Evolutionary conservation across 2,329 filamentous ascomycete species (phyloP), one percentile per base, ranked within the genome.

Genomic region (Sporothrix dimorphospora): DNA sequence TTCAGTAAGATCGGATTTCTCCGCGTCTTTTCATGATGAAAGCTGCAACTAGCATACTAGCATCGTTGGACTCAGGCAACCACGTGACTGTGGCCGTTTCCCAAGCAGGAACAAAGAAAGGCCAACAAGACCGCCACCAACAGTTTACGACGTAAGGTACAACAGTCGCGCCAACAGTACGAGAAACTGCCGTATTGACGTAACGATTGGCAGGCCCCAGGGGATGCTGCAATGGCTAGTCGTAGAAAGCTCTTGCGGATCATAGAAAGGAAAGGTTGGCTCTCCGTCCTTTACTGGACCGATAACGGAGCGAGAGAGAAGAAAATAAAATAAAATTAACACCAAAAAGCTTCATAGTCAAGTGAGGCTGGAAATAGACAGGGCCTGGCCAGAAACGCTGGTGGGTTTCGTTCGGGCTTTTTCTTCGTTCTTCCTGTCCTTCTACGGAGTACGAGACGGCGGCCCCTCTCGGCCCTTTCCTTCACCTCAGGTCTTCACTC

Each of bases 291-390:
- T 53, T 24, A 53, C 24, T 34, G 27, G 12, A 57, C 55, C 55
- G 30, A 61, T 61, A 61, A 40, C 55, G 55, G 55, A 61, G 55
- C 8, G 4, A 61, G 14, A 30, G 30, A 14, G 53, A 59, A 59
- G 2, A 59, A 59, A 59, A n/a, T 38, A 19, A n/a, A 38, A n/a
- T n/a, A 38, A 38, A 11, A 11, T 61, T 12, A 4, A 19, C 30
- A 34, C 7, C 12, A 57, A 55, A 55, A 55, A 34, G 24, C 53
- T 34, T 9, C 53, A 19, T 1, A 1, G 5, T 12, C 8, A 61
- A 40, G 55, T 40, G 55, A 61, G 55, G 55, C 55, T 61, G 55
- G 55, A 9, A n/a, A 61, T 38, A 40, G 55, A 19, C 30, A 55
- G 51, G 49, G 24, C 51, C 24, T 11, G 21, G 21, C 9, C 51